A percentile compares a stretch with the other conserved stretches of the same genome.
These are phyloP conservation scores for Raffaelea ambrosiae DNA, from an alignment of 2,329 filamentous ascomycete species.

Conservation along the genomic window DNA sequence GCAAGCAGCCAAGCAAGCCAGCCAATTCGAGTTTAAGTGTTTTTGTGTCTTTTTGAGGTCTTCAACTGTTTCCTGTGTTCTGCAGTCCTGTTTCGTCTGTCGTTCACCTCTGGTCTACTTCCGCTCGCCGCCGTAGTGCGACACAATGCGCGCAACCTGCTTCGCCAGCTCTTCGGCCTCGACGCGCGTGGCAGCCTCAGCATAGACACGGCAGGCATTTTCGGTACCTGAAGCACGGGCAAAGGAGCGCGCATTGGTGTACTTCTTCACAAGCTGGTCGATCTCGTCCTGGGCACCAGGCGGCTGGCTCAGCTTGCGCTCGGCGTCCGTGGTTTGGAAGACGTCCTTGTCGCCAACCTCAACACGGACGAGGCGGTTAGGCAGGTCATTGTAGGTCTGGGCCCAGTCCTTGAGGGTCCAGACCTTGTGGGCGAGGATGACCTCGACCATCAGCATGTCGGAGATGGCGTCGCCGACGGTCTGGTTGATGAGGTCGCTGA, in stretches of 20 bases:
- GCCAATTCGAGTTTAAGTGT: no score
- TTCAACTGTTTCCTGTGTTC: no score
- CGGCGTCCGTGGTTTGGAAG: constrained; percentile 87
- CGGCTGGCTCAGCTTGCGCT: constrained; percentile 76
- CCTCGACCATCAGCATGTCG: constrained; percentile 92
- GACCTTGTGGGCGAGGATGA: constrained; percentile 88
- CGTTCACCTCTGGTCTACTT: no score
- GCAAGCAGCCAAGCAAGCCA: no score
- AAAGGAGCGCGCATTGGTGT: constrained; percentile 82
- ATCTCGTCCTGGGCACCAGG: constrained; percentile 75
- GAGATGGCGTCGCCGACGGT: constrained; percentile 94
- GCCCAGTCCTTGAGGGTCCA: constrained; percentile 92
- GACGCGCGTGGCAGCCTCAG: constrained; percentile 79
- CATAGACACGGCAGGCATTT: constrained; percentile 92
- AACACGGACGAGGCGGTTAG: constrained; percentile 89
- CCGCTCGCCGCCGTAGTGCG: constrained; percentile 38
- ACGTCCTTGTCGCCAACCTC: constrained; percentile 80
- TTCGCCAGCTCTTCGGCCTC: constrained; percentile 87
- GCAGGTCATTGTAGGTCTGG: constrained; percentile 84
- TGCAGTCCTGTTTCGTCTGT: no score
- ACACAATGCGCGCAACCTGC: constrained; percentile 70
- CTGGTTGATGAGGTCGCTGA: constrained; percentile 93
- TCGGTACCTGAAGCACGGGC: constrained; percentile 91
- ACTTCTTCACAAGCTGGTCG: constrained; percentile 80
- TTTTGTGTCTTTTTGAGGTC: no score